Conservation (phyloP, 306 rosid species). For the Inga oerstediana region DNA sequence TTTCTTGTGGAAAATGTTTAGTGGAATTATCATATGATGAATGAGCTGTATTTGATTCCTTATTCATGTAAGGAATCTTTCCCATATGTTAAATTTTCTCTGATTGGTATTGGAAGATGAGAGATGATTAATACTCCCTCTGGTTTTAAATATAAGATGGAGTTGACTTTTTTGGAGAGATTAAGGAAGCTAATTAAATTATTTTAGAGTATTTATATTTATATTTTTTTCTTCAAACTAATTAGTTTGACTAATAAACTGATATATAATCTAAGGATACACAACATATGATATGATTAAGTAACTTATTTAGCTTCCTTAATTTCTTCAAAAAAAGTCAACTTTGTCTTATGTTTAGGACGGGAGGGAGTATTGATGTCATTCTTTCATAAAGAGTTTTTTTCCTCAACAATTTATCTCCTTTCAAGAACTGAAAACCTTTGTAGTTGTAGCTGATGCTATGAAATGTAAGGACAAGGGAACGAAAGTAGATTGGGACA, state of each 20-base stretch:
- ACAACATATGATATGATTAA: no score
- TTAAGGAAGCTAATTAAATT: no score
- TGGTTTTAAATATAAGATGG: no score
- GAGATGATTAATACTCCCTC: neutral
- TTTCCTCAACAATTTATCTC: neutral
- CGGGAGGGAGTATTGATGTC: neutral
- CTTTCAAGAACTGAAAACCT: conserved; percentile 13
- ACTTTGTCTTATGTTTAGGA: no score
- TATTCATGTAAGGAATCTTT: neutral
- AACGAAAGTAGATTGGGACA: conserved; percentile 17
- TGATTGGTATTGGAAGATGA: conserved; percentile 7
- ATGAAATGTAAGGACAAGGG: conserved; percentile 9
- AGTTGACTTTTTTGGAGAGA: no score
- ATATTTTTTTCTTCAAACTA: no score
- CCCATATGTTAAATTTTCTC: neutral
- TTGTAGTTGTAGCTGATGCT: conserved; percentile 25
- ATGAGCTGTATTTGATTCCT: conserved; percentile 16
- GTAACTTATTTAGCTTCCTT: no score
- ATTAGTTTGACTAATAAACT: no score
- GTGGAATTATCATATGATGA: conserved; percentile 25
- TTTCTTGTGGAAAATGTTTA: conserved; percentile 29
- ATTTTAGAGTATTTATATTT: no score
- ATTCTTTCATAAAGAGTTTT: neutral
- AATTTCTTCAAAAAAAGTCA: no score
- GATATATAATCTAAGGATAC: no score